phyloP scores from a whole-genome alignment of 2,329 filamentous ascomycete genomes.

The Furcasterigmium sp. region DNA sequence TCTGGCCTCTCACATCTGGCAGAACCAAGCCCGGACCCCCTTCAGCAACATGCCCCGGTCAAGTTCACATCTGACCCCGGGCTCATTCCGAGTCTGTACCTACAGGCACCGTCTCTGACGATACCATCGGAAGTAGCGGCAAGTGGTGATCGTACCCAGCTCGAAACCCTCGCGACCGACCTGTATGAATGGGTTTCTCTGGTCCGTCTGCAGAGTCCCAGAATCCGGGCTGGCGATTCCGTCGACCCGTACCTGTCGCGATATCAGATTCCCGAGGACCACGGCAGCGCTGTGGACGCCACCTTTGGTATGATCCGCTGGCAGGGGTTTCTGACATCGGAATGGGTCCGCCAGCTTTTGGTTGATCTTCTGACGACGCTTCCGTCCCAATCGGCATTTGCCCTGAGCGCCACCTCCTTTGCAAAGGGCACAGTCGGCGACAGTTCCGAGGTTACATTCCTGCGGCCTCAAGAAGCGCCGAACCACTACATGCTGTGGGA shows the following conservation, averaged over 20 bases:
- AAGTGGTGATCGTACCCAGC: slow-evolving; percentile 35
- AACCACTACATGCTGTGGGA: slow-evolving; percentile 59
- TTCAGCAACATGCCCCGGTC: slow-evolving; percentile 37
- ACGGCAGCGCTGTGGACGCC: slow-evolving; percentile 14
- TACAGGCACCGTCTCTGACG: slow-evolving; percentile 23
- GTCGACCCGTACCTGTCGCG: slow-evolving; percentile 66
- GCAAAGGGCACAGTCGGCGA: slow-evolving; percentile 36
- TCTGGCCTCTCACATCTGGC: slow-evolving; percentile 20
- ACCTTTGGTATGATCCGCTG: slow-evolving; percentile 49
- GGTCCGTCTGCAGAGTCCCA: slow-evolving; percentile 59
- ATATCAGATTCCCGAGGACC: slow-evolving; percentile 51
- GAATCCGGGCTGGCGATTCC: slow-evolving; percentile 49
- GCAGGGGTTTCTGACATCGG: slow-evolving; percentile 51
- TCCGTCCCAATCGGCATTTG: slow-evolving; percentile 48
- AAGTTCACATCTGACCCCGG: slow-evolving; percentile 31
- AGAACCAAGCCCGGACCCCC: slow-evolving; percentile 45
- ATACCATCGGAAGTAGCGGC: slow-evolving; percentile 21
- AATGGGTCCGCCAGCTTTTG: slow-evolving; percentile 45
- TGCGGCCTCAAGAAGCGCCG: slow-evolving; percentile 42
- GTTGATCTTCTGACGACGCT: slow-evolving; percentile 36
- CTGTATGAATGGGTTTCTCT: slow-evolving; percentile 73
- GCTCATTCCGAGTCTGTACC: slow-evolving; percentile 18
- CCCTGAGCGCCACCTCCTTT: slow-evolving; percentile 47
- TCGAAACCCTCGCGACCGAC: slow-evolving; percentile 59
- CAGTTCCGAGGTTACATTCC: slow-evolving; percentile 45